Evolutionary conservation across 2,329 filamentous ascomycete genomes (phyloP).

Genomic region (Neonectria sp.): DNA sequence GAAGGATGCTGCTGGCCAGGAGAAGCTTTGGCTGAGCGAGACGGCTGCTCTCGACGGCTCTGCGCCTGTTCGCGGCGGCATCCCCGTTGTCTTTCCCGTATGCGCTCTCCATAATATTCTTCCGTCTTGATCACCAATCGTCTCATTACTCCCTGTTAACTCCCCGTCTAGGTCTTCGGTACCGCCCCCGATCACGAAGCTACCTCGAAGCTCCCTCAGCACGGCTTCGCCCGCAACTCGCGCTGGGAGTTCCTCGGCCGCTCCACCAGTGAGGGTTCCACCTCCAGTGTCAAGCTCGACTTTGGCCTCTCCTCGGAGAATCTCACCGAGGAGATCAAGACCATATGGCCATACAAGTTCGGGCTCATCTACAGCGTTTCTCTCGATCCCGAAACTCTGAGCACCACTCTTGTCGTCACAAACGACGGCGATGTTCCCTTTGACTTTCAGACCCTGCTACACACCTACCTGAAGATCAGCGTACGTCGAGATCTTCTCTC

Average conservation of each 20-base stretch:
- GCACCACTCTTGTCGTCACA: constrained; percentile 87
- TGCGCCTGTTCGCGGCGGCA: constrained; percentile 91
- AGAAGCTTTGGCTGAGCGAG: constrained; percentile 91
- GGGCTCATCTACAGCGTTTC: constrained; percentile 95
- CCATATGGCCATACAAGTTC: constrained; percentile 89
- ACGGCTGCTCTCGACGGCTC: constrained; percentile 86
- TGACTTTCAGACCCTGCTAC: constrained; percentile 92
- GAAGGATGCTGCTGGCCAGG: constrained; percentile 84
- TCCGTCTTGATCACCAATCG: neutral
- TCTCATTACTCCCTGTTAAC: neutral
- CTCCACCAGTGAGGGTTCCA: constrained; percentile 70
- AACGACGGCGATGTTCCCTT: constrained; percentile 89
- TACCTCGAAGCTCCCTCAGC: constrained; percentile 87
- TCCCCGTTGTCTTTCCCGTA: constrained; percentile 95
- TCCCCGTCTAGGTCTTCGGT: constrained; percentile 80
- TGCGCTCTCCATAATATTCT: constrained; percentile 51
- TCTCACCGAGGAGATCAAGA: constrained; percentile 77
- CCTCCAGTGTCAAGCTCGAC: constrained; percentile 88
- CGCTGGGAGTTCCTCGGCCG: constrained; percentile 96
- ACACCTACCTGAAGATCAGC: constrained; percentile 88
- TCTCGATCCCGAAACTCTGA: constrained; percentile 80
- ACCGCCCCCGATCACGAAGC: constrained; percentile 81
- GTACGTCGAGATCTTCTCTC: constrained; percentile 66
- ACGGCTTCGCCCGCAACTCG: constrained; percentile 93
- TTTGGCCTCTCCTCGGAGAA: constrained; percentile 87